These are phyloP conservation scores for Pilobolus umbonatus DNA, from an alignment of 192 early-diverging fungal genomes.

Conservation along the genomic window DNA sequence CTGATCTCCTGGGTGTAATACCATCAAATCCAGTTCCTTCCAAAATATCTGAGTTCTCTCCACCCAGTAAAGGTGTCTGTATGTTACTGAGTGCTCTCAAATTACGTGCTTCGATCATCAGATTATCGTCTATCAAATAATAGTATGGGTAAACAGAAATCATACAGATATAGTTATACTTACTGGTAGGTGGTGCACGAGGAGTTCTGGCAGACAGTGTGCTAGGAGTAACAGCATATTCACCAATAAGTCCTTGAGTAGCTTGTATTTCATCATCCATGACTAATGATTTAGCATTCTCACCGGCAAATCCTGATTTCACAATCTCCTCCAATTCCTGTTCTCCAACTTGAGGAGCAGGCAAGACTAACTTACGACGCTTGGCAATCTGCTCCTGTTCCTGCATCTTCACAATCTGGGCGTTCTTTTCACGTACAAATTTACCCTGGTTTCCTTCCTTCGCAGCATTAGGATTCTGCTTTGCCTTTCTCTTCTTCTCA, in stretches of 20 bases:
- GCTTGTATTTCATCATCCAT: conserved; percentile 48
- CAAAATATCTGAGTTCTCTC: conserved; percentile 47
- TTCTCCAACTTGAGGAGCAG: conserved; percentile 88
- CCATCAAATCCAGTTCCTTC: conserved; percentile 59
- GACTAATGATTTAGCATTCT: conserved; percentile 69
- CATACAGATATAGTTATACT: conserved; percentile 10
- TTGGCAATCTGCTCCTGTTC: conserved; percentile 71
- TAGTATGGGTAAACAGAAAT: conserved; percentile 1
- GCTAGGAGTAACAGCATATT: conserved; percentile 59
- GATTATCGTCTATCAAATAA: conserved; percentile 46
- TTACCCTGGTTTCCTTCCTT: conserved; percentile 50
- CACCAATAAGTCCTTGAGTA: conserved; percentile 64
- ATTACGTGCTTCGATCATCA: conserved; percentile 81
- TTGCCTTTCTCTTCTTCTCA: conserved; percentile 70
- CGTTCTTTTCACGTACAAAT: conserved; percentile 56
- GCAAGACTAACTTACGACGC: conserved; percentile 75
- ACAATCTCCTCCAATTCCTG: conserved; percentile 88
- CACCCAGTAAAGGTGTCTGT: conserved; percentile 85
- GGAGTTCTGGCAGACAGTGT: conserved; percentile 63
- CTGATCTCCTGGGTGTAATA: conserved; percentile 48
- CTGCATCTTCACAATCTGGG: conserved; percentile 49
- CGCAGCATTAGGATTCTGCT: conserved; percentile 45
- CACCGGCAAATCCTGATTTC: conserved; percentile 81
- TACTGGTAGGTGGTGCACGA: conserved; percentile 38
- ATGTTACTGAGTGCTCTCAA: conserved; percentile 65